A percentile compares a stretch with the other conserved stretches of the same genome.
Evolutionary conservation across 179 eudicot genomes (phyloP).

Genomic region (Vitellaria paradoxa): DNA sequence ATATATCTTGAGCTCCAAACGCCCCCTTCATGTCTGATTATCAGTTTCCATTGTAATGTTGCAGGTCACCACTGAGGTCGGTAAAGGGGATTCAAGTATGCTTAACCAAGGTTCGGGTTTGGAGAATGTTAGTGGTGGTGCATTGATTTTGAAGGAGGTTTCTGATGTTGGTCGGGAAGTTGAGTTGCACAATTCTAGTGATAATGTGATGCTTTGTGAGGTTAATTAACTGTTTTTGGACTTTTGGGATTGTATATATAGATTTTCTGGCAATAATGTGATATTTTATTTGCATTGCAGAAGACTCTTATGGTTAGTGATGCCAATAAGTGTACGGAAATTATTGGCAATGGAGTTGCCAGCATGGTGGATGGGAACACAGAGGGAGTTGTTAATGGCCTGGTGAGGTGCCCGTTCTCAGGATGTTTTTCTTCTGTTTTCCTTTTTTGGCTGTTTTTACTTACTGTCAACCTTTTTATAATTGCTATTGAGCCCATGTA

Average conservation of each 20-base stretch:
- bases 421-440: background rate
- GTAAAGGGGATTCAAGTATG: background rate
- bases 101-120: conserved; percentile 12
- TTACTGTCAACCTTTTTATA: no score
- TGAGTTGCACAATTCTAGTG: conserved; percentile 4
- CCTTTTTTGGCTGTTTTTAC: background rate
- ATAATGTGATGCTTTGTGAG: conserved; percentile 26
- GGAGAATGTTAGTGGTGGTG: conserved; percentile 13
- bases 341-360: conserved; percentile 3
- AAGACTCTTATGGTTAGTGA: conserved; percentile 17
- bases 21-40: background rate
- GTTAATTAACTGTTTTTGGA: conserved; percentile 13
- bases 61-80: conserved; percentile 35
- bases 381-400: conserved; percentile 22
- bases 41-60: conserved; percentile 7
- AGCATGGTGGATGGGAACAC: conserved; percentile 11
- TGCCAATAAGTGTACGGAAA: conserved; percentile 2
- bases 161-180: conserved; percentile 14
- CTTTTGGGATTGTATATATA: background rate
- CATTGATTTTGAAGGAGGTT: conserved; percentile 1
- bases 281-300: conserved; percentile 24
- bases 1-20: no score
- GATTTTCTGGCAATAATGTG: conserved; percentile 1
- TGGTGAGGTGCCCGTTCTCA: conserved; percentile 19
- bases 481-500: background rate